Conservation (phyloP, 257 asterid genomes). For the Gentiana macrophylla region DNA sequence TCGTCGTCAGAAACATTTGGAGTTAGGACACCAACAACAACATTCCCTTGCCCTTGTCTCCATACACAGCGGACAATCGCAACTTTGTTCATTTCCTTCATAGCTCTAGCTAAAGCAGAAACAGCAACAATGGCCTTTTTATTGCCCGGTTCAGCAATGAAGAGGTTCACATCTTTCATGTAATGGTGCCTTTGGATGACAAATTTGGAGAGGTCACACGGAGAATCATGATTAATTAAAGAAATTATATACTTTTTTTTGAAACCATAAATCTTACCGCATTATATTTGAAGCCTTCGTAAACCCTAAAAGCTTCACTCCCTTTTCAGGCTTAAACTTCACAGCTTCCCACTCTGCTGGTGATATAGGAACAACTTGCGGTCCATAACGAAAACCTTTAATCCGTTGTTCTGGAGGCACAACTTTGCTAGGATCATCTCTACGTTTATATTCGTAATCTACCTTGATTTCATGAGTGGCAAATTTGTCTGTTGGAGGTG, state of each 20-base stretch:
- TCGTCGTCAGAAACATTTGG: slow-evolving; percentile 69
- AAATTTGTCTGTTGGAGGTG: slow-evolving; percentile 81
- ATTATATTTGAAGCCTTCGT: slow-evolving; percentile 75
- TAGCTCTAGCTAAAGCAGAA: slow-evolving; percentile 88
- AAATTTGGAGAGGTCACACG: slow-evolving; percentile 15
- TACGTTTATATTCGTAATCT: slow-evolving; percentile 61
- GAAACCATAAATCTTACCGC: slow-evolving; percentile 40
- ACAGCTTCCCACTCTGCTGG: slow-evolving; percentile 90
- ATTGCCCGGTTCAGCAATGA: slow-evolving; percentile 87
- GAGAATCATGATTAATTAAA: neutral
- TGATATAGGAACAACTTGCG: slow-evolving; percentile 97
- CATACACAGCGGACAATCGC: slow-evolving; percentile 94
- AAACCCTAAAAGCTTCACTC: slow-evolving; percentile 90
- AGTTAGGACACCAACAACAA: slow-evolving; percentile 78
- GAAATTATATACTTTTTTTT: neutral
- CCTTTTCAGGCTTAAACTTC: slow-evolving; percentile 89
- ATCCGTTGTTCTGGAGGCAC: slow-evolving; percentile 98
- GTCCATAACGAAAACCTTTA: slow-evolving; percentile 87
- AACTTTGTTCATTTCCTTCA: slow-evolving; percentile 79
- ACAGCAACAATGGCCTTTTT: slow-evolving; percentile 54
- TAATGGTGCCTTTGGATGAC: slow-evolving; percentile 63
- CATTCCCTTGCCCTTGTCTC: slow-evolving; percentile 95
- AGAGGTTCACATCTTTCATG: slow-evolving; percentile 87
- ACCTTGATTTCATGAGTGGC: slow-evolving; percentile 89
- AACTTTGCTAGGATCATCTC: slow-evolving; percentile 48